Evolutionary conservation across 169 alveolate genomes (phyloP).

Genomic region (Cryptosporidium baileyi): DNA sequence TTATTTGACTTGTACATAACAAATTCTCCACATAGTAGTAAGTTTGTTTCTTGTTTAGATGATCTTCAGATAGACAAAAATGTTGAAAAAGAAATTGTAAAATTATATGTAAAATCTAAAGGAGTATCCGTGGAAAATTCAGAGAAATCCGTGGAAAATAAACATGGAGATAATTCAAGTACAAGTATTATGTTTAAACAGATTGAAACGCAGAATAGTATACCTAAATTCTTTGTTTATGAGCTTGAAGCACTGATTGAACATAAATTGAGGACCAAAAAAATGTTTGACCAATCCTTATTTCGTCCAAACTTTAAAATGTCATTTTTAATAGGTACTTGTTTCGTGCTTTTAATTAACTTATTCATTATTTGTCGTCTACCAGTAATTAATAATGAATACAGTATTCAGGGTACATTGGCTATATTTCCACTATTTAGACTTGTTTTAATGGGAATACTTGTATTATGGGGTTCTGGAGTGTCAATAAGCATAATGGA

Average conservation of each 20-base stretch:
- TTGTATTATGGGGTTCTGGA: slow-evolving; percentile 79
- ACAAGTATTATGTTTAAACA: not conserved
- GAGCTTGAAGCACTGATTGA: slow-evolving; percentile 73
- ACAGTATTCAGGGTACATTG: slow-evolving; percentile 57
- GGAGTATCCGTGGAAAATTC: not conserved
- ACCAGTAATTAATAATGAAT: slow-evolving; percentile 38
- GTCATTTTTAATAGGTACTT: slow-evolving; percentile 73
- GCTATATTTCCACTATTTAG: slow-evolving; percentile 75
- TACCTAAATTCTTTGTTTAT: slow-evolving; percentile 61
- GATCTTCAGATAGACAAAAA: slow-evolving; percentile 72
- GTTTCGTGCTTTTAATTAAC: slow-evolving; percentile 44
- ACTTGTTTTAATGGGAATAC: slow-evolving; percentile 72
- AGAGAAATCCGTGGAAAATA: not conserved
- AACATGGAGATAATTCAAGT: not conserved
- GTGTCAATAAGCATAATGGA: slow-evolving; percentile 79
- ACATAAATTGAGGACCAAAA: slow-evolving; percentile 59
- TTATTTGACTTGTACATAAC: slow-evolving; percentile 76
- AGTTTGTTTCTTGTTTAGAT: slow-evolving; percentile 69
- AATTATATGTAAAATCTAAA: slow-evolving; percentile 45
- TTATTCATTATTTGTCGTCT: slow-evolving; percentile 71
- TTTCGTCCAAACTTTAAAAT: slow-evolving; percentile 59
- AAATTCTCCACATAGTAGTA: not conserved
- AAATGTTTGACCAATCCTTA: slow-evolving; percentile 64
- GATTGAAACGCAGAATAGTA: not conserved
- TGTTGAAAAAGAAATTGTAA: slow-evolving; percentile 60